Evolutionary conservation across 306 rosid genomes (phyloP).

Genomic region (Acacia acuminata): DNA sequence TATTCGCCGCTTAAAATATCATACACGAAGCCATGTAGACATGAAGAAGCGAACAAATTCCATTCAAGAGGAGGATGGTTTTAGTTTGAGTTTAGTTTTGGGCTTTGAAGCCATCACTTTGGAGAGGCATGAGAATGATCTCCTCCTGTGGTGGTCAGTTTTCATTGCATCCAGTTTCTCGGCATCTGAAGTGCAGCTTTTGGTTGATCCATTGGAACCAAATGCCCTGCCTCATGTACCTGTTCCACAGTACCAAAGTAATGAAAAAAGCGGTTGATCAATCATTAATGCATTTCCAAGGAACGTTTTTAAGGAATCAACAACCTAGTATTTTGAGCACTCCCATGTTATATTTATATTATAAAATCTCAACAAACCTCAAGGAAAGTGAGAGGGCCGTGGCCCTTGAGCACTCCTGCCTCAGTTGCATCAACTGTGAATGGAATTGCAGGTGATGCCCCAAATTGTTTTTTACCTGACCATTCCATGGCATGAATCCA

Average conservation of each 20-base stretch:
- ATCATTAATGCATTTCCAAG: not conserved
- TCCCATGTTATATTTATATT: not conserved
- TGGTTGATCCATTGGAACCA: constrained; percentile 99
- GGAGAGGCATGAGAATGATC: constrained; percentile 29
- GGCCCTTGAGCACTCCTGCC: constrained; percentile 61
- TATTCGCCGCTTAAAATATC: not conserved
- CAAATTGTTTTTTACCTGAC: constrained; percentile 71
- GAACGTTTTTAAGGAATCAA: not conserved
- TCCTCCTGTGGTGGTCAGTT: constrained; percentile 8
- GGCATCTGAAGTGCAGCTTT: constrained; percentile 80
- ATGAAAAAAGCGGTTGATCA: not conserved
- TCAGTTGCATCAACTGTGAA: constrained; percentile 62
- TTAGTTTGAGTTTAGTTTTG: not conserved
- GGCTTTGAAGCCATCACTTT: constrained; percentile 21
- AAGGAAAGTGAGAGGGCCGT: constrained; percentile 78
- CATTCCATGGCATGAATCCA: constrained; percentile 88
- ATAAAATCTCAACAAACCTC: constrained; percentile 46
- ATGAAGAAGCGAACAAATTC: not conserved
- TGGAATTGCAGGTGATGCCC: constrained; percentile 34
- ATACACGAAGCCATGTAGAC: not conserved
- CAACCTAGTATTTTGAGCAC: not conserved
- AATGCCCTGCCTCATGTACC: constrained; percentile 79
- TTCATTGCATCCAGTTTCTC: constrained; percentile 67
- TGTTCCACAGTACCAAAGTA: constrained; percentile 20
- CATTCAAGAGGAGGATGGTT: constrained; percentile 13